Percentiles rank a stretch among this genome's conserved stretches.
phyloP scores from a whole-genome alignment of 768 basidiomycete genomes.

The Termitomyces titanicus region DNA sequence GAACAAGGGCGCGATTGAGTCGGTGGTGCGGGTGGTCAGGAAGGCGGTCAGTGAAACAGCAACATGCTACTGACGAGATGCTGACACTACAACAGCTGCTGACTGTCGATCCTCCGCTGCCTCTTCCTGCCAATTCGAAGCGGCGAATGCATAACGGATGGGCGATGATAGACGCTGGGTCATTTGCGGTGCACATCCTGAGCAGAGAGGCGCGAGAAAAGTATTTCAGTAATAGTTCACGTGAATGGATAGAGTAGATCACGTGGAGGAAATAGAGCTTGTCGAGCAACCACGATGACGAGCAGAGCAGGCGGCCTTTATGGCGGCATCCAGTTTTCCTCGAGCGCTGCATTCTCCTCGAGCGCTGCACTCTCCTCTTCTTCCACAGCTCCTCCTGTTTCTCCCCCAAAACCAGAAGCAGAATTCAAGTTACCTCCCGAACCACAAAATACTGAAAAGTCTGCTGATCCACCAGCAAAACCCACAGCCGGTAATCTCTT shows the following conservation, averaged over 20 bases:
- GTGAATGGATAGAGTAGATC: constrained; percentile 17
- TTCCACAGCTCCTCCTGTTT: constrained; percentile 24
- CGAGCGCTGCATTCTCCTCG: constrained; percentile 52
- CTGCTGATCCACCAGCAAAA: constrained; percentile 30
- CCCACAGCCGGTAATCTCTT: constrained; percentile 58
- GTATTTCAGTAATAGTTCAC: constrained; percentile 54
- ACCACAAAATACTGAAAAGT: constrained; percentile 18
- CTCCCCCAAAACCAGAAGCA: constrained; percentile 15
- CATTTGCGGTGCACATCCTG: constrained; percentile 76
- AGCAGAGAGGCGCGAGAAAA: constrained; percentile 62
- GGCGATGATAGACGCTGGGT: constrained; percentile 81
- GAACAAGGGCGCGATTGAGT: constrained; percentile 72
- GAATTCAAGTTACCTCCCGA: constrained; percentile 22
- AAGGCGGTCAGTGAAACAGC: constrained; percentile 53
- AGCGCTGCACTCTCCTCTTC: constrained; percentile 50
- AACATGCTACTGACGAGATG: not conserved
- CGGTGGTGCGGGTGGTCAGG: constrained; percentile 64
- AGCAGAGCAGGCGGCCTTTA: constrained; percentile 82
- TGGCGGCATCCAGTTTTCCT: constrained; percentile 83
- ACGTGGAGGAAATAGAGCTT: constrained; percentile 9
- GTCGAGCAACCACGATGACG: constrained; percentile 47
- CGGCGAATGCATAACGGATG: constrained; percentile 65
- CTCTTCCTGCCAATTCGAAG: constrained; percentile 61
- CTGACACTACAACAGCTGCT: constrained; percentile 43
- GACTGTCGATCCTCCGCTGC: constrained; percentile 50